Base-by-base conservation (phyloP, 2,329 filamentous ascomycete genomes). In the Trichoderma breve region DNA sequence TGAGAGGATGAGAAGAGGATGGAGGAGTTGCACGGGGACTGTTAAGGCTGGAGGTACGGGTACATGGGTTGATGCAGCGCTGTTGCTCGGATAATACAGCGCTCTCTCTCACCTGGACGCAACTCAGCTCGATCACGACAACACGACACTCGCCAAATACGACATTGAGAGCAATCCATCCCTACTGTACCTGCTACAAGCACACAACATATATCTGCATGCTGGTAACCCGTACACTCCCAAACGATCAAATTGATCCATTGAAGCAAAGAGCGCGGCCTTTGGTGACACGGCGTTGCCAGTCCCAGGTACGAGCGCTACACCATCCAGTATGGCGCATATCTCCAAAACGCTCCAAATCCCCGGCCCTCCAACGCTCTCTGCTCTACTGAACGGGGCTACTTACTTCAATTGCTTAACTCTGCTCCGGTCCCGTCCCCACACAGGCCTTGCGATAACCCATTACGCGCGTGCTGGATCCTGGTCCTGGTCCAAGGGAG, bases 381-480 rank as follows among this genome's bases (percentile, higher is more conserved):
- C 43, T 51, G n/a, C 43, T 51, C 43, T 21, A 12, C 43, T 21
- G 9, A 8, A n/a, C n/a, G 36, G 36, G 36, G 36, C 36, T 39
- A 39, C 36, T 61, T 36, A 36, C 34, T 36, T 36, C 34, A 36
- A 36, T 21, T 61, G 21, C 58, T 30, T 32, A 7, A 9, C 28
- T 51, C 21, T 24, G 30, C 53, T 68, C 55, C 15, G 18, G 30
- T 53, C n/a, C 47, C 47, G 62, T 53, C 26, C 21, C 39, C 62
- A 65, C 43, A 30, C 12, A 30, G 65, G 65, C 34, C 34, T 36
- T 36, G 34, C 65, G 55, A 68, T 68, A 68, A 58, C 65, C 39
- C 39, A 68, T 68, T 68, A 60, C 64, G 64, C 64, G 64, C 64
- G 65, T 68, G 53, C 65, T 58, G 55, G 32, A 68, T 47, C 55